Conservation (phyloP, 306 rosid species). For the Casuarina glauca region DNA sequence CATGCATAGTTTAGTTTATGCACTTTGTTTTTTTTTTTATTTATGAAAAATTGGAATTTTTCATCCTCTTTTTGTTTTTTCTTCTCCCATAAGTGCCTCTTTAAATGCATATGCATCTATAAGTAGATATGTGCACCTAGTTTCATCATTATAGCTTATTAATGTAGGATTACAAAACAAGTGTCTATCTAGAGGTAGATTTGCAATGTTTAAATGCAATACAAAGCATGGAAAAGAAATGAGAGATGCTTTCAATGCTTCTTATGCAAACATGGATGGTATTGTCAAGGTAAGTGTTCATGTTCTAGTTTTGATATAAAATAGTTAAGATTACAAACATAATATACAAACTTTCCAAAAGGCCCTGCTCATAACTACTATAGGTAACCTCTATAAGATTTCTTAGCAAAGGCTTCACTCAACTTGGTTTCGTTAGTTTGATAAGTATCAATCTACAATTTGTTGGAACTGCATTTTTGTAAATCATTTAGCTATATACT, state of each 20-base stretch:
- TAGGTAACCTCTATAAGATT: no score
- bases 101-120: constrained; percentile 25
- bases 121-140: constrained; percentile 4
- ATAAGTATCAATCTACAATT: neutral
- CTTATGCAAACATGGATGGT: constrained; percentile 71
- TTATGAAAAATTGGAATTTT: no score
- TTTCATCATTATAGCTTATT: constrained; percentile 25
- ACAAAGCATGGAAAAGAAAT: constrained; percentile 91
- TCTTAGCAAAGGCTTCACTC: no score
- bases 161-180: constrained; percentile 77
- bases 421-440: neutral
- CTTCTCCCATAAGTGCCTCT: neutral
- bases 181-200: constrained; percentile 88
- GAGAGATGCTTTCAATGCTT: constrained; percentile 86
- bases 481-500: neutral
- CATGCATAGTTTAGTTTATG: neutral
- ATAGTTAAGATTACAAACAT: no score
- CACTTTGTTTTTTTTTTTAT: no score
- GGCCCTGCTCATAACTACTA: no score
- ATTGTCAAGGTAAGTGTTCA: constrained; percentile 65
- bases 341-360: no score
- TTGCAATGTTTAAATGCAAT: constrained; percentile 70
- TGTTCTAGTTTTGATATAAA: neutral
- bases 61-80: no score
- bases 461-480: neutral